Percentiles rank a stretch among this genome's conserved stretches.
phyloP scores from a whole-genome alignment of 2,329 filamentous ascomycete genomes.

The Colletotrichum sidae region DNA sequence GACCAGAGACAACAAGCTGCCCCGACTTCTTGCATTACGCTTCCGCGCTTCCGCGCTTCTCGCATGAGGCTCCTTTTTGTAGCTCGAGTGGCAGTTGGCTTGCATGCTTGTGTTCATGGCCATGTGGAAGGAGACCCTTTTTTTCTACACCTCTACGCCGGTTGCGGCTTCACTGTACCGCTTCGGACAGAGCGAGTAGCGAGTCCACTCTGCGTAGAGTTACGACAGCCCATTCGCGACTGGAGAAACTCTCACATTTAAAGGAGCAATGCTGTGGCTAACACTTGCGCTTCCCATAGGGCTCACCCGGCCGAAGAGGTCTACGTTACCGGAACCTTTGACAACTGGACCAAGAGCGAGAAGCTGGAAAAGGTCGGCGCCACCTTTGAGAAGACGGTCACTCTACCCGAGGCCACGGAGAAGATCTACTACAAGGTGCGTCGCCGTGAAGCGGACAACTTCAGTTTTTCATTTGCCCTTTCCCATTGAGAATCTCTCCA shows the following conservation, averaged over 20 bases:
- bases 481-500: too few relatives aligned
- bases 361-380: slow-evolving; percentile 81
- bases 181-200: slow-evolving; percentile 13
- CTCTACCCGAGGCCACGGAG: slow-evolving; percentile 71
- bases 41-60: slow-evolving; percentile 1
- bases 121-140: slow-evolving; percentile 25
- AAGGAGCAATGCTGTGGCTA: slow-evolving; percentile 23
- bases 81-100: slow-evolving; percentile 10
- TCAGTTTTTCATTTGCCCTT: slow-evolving; percentile 30
- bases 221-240: neutral
- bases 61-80: neutral
- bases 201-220: slow-evolving; percentile 6
- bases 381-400: slow-evolving; percentile 84
- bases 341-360: slow-evolving; percentile 90
- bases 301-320: slow-evolving; percentile 86
- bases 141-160: slow-evolving; percentile 1
- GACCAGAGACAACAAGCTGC: slow-evolving; percentile 1
- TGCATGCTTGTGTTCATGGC: slow-evolving; percentile 20
- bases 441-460: slow-evolving; percentile 38
- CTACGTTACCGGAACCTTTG: slow-evolving; percentile 95
- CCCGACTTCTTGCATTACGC: slow-evolving; percentile 9
- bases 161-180: neutral
- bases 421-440: slow-evolving; percentile 96
- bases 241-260: slow-evolving; percentile 5
- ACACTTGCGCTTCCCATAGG: slow-evolving; percentile 64